A percentile compares a stretch with the other conserved stretches of the same genome.
phyloP scores from a whole-genome alignment of 352 stramenopile species.

The Aphanomyces invadans region DNA sequence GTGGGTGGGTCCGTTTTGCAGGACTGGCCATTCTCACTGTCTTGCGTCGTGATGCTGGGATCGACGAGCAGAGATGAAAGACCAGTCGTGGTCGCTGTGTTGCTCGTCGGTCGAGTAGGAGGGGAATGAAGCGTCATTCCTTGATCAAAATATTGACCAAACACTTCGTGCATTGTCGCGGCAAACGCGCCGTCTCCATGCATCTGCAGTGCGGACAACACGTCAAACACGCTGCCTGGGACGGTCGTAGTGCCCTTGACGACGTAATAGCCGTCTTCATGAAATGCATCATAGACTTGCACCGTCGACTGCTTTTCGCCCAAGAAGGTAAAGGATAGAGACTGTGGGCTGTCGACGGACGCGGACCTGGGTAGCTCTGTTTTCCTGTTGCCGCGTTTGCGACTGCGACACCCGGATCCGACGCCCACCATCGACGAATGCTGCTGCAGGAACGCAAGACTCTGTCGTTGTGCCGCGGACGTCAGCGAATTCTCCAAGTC shows the following conservation, averaged over 20 bases:
- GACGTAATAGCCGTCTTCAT: background rate
- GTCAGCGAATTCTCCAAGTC: background rate
- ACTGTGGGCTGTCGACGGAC: too few species aligned
- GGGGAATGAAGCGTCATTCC: conserved; percentile 11
- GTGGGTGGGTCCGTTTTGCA: too few species aligned
- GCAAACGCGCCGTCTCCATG: background rate
- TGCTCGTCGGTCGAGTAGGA: background rate
- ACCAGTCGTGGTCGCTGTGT: background rate
- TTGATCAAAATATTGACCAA: conserved; percentile 16
- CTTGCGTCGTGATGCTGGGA: too few species aligned
- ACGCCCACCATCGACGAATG: background rate
- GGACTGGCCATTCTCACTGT: too few species aligned
- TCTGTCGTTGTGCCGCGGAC: background rate
- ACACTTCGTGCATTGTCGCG: conserved; percentile 7
- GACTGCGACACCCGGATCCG: background rate
- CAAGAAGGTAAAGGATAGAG: background rate
- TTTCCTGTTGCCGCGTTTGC: too few species aligned
- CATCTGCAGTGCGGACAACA: background rate
- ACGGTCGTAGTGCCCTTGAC: conserved; percentile 16
- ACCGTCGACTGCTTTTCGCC: background rate
- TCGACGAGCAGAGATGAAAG: too few species aligned
- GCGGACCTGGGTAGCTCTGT: too few species aligned
- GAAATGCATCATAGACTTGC: background rate
- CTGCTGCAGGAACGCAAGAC: background rate
- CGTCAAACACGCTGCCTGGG: conserved; percentile 10